phyloP scores from a whole-genome alignment of 192 early-diverging fungal species.

The Chytriomyces sp. region DNA sequence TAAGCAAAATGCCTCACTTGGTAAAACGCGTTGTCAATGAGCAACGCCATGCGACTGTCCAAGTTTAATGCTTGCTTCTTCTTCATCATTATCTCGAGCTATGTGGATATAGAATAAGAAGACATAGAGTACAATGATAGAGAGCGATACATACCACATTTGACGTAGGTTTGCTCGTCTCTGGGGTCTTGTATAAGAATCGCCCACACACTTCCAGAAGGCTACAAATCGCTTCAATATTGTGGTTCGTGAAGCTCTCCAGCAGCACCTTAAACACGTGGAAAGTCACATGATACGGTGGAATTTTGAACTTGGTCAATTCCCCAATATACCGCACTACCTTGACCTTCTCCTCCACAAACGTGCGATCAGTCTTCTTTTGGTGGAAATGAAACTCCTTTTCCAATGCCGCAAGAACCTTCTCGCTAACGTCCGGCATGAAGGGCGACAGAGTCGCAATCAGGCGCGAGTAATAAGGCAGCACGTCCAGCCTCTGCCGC shows the following conservation, averaged over 20 bases:
- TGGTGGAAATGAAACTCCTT: slow-evolving; percentile 72
- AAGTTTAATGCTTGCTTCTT: slow-evolving; percentile 84
- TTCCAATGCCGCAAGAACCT: slow-evolving; percentile 73
- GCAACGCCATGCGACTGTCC: slow-evolving; percentile 78
- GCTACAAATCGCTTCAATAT: slow-evolving; percentile 81
- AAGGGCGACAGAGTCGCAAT: slow-evolving; percentile 84
- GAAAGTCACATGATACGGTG: slow-evolving; percentile 78
- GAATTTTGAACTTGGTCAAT: slow-evolving; percentile 90
- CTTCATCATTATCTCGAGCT: slow-evolving; percentile 88
- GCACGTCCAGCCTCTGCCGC: slow-evolving; percentile 75
- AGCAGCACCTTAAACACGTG: slow-evolving; percentile 82
- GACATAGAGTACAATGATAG: neutral
- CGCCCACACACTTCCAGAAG: slow-evolving; percentile 89
- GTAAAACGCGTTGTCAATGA: slow-evolving; percentile 95
- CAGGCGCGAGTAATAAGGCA: slow-evolving; percentile 90
- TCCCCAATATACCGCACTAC: slow-evolving; percentile 80
- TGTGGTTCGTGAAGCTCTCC: slow-evolving; percentile 82
- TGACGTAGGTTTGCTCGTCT: slow-evolving; percentile 70
- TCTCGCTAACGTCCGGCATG: slow-evolving; percentile 82
- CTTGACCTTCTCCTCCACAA: slow-evolving; percentile 77
- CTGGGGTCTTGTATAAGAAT: slow-evolving; percentile 76
- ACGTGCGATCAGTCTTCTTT: slow-evolving; percentile 68
- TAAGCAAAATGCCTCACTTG: no score
- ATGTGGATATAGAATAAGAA: slow-evolving; percentile 1
- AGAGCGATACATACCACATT: slow-evolving; percentile 57